These are phyloP conservation scores for Chaetothyriales sp. DNA, from an alignment of 2,329 filamentous ascomycete genomes.

Conservation along the genomic window DNA sequence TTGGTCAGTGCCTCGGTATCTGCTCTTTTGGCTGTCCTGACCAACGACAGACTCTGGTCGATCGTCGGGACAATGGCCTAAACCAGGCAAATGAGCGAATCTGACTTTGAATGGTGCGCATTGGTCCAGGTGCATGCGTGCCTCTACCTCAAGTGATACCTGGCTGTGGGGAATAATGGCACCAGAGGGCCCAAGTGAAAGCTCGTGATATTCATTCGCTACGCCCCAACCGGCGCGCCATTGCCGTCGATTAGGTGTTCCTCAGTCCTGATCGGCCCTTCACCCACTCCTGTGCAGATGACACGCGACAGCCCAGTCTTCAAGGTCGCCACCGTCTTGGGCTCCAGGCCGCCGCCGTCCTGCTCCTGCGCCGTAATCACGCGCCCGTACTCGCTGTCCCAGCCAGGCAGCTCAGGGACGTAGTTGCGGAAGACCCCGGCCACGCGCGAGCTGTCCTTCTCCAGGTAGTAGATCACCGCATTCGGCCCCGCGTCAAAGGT, in stretches of 20 bases:
- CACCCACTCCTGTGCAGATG: slow-evolving; percentile 81
- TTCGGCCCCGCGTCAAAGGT: slow-evolving; percentile 97
- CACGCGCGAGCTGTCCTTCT: slow-evolving; percentile 57
- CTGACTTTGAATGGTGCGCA: background rate
- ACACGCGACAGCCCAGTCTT: slow-evolving; percentile 72
- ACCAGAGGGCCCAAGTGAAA: no score
- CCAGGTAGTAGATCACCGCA: slow-evolving; percentile 87
- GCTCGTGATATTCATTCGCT: background rate
- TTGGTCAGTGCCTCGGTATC: background rate
- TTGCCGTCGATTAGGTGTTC: slow-evolving; percentile 58
- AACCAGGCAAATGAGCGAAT: background rate
- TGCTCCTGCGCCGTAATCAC: slow-evolving; percentile 35
- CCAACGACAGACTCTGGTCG: background rate
- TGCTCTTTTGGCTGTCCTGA: no score
- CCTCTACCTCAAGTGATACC: no score
- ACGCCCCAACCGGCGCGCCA: slow-evolving; percentile 25
- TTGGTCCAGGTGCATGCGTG: no score
- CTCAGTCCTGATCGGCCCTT: slow-evolving; percentile 68
- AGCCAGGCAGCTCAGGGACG: slow-evolving; percentile 40
- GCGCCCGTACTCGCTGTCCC: slow-evolving; percentile 43
- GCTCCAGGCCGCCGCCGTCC: slow-evolving; percentile 48
- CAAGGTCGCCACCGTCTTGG: slow-evolving; percentile 42
- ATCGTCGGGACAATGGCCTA: background rate
- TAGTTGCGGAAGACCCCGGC: slow-evolving; percentile 63
- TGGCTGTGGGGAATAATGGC: no score